Percentiles rank a stretch among this genome's conserved stretches.
phyloP scores from a whole-genome alignment of 2,329 filamentous ascomycete genomes.

The Grosmannia serpens region DNA sequence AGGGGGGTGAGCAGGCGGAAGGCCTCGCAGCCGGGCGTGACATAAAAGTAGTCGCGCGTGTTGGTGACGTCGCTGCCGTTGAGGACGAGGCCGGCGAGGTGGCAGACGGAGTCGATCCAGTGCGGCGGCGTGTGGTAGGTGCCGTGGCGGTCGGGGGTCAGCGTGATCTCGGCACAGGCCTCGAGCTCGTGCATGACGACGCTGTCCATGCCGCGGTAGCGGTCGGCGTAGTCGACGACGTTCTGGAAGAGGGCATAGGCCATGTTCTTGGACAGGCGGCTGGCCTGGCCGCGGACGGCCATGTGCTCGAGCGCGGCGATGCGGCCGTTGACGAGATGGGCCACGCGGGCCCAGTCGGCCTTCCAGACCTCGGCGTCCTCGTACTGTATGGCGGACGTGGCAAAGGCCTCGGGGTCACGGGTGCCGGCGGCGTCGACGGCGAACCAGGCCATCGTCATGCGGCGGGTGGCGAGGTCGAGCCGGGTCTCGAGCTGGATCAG shows the following conservation, averaged over 20 bases:
- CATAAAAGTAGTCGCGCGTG: constrained; percentile 19
- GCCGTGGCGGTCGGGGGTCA: neutral
- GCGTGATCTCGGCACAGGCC: neutral
- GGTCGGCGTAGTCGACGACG: neutral
- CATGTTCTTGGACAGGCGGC: neutral
- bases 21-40: constrained; percentile 25
- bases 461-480: too few species aligned
- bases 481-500: too few species aligned
- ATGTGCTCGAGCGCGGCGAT: too few species aligned
- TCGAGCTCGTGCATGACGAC: constrained; percentile 3
- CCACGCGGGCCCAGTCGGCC: too few species aligned
- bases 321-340: too few species aligned
- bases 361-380: too few species aligned
- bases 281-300: too few species aligned
- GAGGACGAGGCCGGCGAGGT: constrained; percentile 28
- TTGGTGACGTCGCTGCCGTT: constrained; percentile 21
- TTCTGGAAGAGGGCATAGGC: neutral
- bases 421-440: too few species aligned
- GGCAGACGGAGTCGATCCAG: constrained; percentile 26
- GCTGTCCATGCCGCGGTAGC: constrained; percentile 1
- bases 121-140: constrained; percentile 23
- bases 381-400: too few species aligned
- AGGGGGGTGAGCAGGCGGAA: constrained; percentile 1
- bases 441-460: too few species aligned
- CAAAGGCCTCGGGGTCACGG: too few species aligned